Conservation (phyloP, 2,329 filamentous ascomycete species). For the Aspergillus melleus region DNA sequence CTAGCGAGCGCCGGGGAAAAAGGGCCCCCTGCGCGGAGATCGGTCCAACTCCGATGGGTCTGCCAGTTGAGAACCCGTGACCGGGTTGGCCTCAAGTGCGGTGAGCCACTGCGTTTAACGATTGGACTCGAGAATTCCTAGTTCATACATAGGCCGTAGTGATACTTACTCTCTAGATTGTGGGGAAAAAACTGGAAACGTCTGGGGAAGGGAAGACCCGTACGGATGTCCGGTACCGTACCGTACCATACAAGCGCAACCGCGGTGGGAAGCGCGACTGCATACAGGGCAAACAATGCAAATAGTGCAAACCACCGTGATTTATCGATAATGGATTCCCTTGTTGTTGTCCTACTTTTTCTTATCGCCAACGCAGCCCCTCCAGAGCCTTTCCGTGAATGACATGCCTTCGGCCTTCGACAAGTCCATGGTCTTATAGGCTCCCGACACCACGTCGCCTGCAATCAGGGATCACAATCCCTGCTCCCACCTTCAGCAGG, state of each 20-base stretch:
- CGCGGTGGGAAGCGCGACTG: not conserved
- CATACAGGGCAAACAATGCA: slow-evolving; percentile 18
- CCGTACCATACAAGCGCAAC: not conserved
- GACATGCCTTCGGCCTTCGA: slow-evolving; percentile 4
- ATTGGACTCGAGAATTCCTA: too few species aligned
- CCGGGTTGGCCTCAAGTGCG: not conserved
- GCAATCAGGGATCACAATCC: not conserved
- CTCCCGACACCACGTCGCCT: not conserved
- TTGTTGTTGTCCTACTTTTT: not conserved
- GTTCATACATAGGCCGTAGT: too few species aligned
- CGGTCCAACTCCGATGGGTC: slow-evolving; percentile 17
- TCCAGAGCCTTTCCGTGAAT: slow-evolving; percentile 8
- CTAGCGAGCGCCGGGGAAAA: not conserved
- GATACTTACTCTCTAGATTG: too few species aligned
- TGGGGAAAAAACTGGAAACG: too few species aligned
- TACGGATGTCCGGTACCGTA: slow-evolving; percentile 1
- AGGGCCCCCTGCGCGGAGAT: slow-evolving; percentile 3
- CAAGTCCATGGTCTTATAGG: not conserved
- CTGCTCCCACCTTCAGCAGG: slow-evolving; percentile 4
- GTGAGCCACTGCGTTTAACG: not conserved
- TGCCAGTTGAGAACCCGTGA: not conserved
- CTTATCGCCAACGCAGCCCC: not conserved
- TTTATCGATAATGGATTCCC: slow-evolving; percentile 6
- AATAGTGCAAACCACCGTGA: slow-evolving; percentile 6
- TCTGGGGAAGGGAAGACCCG: too few species aligned